Conservation (phyloP, 352 stramenopile species). For the Globisporangium abappressorium region DNA sequence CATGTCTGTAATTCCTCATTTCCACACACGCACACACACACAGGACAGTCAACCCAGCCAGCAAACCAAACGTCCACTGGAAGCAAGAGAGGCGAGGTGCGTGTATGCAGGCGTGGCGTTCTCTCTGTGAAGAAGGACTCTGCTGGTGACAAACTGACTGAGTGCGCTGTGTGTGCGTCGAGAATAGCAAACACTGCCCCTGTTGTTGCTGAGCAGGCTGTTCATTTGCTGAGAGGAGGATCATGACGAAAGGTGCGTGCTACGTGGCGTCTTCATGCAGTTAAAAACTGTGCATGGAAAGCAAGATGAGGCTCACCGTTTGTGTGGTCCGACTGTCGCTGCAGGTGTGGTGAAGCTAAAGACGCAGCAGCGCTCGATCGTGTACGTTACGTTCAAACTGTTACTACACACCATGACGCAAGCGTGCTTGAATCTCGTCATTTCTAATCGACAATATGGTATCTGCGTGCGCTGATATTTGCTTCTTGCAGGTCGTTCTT, state of each 20-base stretch:
- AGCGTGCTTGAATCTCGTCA: not conserved
- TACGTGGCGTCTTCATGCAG: not conserved
- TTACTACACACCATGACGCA: not conserved
- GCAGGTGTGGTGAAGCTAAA: slow-evolving; percentile 28
- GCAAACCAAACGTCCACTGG: not conserved
- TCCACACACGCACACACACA: not conserved
- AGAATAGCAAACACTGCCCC: not conserved
- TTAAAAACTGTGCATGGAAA: not conserved
- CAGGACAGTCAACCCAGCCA: not conserved
- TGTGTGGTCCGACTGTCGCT: not conserved
- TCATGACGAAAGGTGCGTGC: slow-evolving; percentile 13
- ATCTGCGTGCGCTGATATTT: not conserved
- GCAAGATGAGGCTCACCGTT: not conserved
- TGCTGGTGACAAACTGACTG: not conserved
- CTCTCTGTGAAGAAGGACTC: not conserved
- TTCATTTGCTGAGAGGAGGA: not conserved
- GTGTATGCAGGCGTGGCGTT: not conserved
- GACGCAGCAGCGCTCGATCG: slow-evolving; percentile 66
- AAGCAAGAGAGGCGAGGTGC: not conserved
- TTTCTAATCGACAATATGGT: not conserved
- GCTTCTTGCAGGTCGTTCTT: slow-evolving; percentile 55
- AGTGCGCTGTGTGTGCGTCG: not conserved
- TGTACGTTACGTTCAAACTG: slow-evolving; percentile 26
- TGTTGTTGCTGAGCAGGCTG: not conserved
- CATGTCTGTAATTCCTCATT: slow-evolving; percentile 8